Base-by-base conservation (phyloP, 805 yeast species). In the Clavispora phyllophila region DNA sequence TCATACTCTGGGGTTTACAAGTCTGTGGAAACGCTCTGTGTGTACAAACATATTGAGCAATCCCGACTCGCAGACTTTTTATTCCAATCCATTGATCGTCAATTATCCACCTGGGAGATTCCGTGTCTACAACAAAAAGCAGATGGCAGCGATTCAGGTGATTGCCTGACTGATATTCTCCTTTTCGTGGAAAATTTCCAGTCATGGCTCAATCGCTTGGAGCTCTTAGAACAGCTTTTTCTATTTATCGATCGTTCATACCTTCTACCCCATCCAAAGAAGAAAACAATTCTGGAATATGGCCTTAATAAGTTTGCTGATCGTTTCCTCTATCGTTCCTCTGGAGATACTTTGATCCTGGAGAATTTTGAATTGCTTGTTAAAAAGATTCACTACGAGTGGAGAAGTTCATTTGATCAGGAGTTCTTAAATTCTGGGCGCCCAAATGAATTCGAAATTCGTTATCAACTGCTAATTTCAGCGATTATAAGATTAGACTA, bases 191-290 rank as follows among this genome's bases (percentile, higher is more conserved):
- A 31, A 2, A 39, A 49, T 4, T 61, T 46, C 31, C 39, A 47
- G 4, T 37, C 29, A 6, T 69, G 68, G 69, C 60, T 53, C 28
- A 19, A 31, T 1, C 58, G 54, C 37, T 42, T 68, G 23, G 33
- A 39, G 13, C 33, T 53, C 5, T 45, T 69, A 35, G 48, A 57
- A 34, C 63, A 61, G 46, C 41, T 68, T 18, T 69, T 66, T 39
- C 43, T 68, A 4, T 67, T 63, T 39, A 46, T 68, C 37, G 75
- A 69, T 51, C 47, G 66, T 29, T 51, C 58, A 15, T 69, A 69
- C 41, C 55, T 68, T 12, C 48, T 56, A 29, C 63, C 51, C 26
- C 72, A 66, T 41, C 62, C 66, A 3, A 44, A 47, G n/a, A 60
- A 58, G 38, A 43, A 46, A 20, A 52, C 57, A 37, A 63, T 68